Base-by-base conservation (phyloP, 2,329 filamentous ascomycete genomes). In the Blastomyces parvus region DNA sequence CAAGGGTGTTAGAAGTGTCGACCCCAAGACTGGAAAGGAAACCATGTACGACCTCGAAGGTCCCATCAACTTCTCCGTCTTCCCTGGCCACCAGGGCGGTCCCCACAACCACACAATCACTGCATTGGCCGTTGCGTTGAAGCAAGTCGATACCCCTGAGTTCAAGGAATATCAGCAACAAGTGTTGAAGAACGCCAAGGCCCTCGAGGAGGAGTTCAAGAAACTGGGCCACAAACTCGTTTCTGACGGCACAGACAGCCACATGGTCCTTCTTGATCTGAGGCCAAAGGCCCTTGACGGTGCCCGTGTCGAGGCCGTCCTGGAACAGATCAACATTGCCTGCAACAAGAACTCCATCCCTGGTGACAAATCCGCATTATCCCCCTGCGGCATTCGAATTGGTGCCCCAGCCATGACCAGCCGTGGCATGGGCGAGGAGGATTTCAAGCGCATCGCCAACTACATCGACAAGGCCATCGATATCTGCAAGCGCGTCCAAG, bases 321-420 rank as follows among this genome's bases (percentile, higher is more conserved):
- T 99, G 25, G 94, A 99, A 83, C 89, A 95, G 78, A 94, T 97
- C 80, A 96, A 96, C 83, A 96, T 99, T 77, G 92, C 94, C 66
- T 96, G 91, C 86, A 99, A 99, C 87, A 99, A 99, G 87, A 99
- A 99, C 86, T 88, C 90, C 65, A 94, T 96, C 64, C 94, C 94
- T 50, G 94, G 94, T 67, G 94, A 99, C 84, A 97, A 96, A 84
- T 96, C 90, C 64, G 94, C 94, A 59, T 85, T 99, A 69, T 96
- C 91, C 67, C 94, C 94, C 62, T 91, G 88, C 74, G 94, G 94
- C 82, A 88, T 99, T 77, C 91, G 94, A 70, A 96, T 99, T 72
- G 94, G 94, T 74, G 94, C 92, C 56, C 94, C 94, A 58, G 94
- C 94, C 77, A 99, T 99, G 94, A 96, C 92, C 64, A 91, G 86